Evolutionary conservation across 768 basidiomycete species (phyloP), one percentile per base, ranked within the genome.

Genomic region (Trametes cinnabarina): DNA sequence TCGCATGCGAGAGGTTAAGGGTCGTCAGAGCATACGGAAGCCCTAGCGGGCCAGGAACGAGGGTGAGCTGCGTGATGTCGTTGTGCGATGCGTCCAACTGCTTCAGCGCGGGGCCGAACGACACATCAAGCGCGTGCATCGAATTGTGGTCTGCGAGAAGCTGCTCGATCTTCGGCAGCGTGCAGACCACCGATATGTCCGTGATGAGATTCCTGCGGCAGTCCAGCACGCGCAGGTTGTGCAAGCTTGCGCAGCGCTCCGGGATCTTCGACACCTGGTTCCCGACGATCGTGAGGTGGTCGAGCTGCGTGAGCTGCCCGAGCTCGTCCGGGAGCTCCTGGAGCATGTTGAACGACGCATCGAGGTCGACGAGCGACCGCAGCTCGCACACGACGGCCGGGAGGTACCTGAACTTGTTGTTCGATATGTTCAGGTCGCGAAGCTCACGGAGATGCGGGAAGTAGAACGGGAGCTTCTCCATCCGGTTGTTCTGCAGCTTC

Each of bases 341-440:
- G 57, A 98, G 86, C 70, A 80, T 84, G 76, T 99, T 99, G 79
- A 98, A 98, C 0, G 97, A 98, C 37, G 97, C 78, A 66, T 98
- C 95, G 19, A 99, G 84, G 65, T 95, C 92, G 35, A 81, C 75
- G 19, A 99, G 82, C n/a, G 75, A 80, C 4, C 76, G 72, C 67
- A 98, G 82, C 59, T 87, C 77, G 70, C 82, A 85, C 25, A 99
- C 81, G 34, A 89, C 89, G 0, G 76, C 63, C 0, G 96, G 96
- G 49, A 98, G 78, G 7, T 66, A 68, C 26, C 80, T 81, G 71
- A 98, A 94, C 69, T 93, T 92, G 79, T 98, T 99, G 73, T 98
- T 98, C 52, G 94, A 96, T 57, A 98, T 88, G 73, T 97, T 96
- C 62, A 98, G 81, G 23, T 84, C 83, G 47, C 82, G 83, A 52